Evolutionary conservation across 345 rosid genomes (phyloP), one percentile per base, ranked within the genome.

Genomic region (Litchi chinensis): DNA sequence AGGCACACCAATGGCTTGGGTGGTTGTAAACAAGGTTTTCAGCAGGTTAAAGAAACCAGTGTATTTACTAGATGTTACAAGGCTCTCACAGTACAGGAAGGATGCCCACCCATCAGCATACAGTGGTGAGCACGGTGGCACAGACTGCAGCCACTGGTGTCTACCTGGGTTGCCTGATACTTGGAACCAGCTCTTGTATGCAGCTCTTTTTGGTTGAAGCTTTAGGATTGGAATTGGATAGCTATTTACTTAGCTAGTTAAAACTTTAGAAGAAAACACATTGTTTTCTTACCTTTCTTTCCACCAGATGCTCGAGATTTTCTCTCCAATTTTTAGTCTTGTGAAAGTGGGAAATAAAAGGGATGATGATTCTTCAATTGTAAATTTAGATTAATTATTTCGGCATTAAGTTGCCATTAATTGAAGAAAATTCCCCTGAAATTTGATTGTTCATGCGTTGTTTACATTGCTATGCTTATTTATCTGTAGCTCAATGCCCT

Each of bases 131-230:
- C 83, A 75, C 19, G 67, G 71, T 9, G 85, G 83, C 15, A 76
- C 71, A 1, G 98, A 95, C 21, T 95, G 98, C 66, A 89, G 92
- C 92, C 98, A 95, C 77, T 93, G 98, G 99, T 96, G 99, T 80
- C 87, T 96, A 46, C 98, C 98, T 52, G 99, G 99, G 9, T 81
- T 96, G 84, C 99, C 99, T 4, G 99, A 94, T 75, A 87, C 95
- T 48, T 96, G 98, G 99, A 96, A 93, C 81, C 81, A 81, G 72
- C 92, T 94, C 73, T 77, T 96, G 10, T 96, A 89, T 80, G 87
- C 89, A 18, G 70, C 89, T 74, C 84, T 85, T 62, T 86, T 91
- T 56, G 76, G 85, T 81, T 87, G 80, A 78, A 32, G 13, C 39
- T 54, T 32, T 32, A 11, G 65, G 28, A 18, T 60, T 19, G 26